phyloP scores from a whole-genome alignment of 1,139 yeast genomes.

The Sugiyamaella castrensis region DNA sequence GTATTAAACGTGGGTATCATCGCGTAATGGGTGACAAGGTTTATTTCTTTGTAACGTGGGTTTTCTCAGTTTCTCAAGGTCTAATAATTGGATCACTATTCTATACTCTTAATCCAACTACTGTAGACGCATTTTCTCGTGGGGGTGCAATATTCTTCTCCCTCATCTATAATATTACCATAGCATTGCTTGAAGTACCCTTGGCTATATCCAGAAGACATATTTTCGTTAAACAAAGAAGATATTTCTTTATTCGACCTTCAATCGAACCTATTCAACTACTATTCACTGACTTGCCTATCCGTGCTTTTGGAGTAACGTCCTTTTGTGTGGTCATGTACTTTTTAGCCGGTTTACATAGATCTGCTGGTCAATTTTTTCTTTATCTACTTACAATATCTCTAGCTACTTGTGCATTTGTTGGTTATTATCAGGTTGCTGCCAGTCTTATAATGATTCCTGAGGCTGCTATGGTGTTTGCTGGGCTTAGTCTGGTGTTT shows the following conservation, averaged over 20 bases:
- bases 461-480: constrained; percentile 59
- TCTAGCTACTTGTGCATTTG: constrained; percentile 49
- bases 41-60: constrained; percentile 46
- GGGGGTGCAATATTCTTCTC: constrained; percentile 57
- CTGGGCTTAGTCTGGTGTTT: constrained; percentile 53
- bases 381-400: constrained; percentile 52
- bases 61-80: constrained; percentile 51
- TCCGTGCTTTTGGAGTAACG: constrained; percentile 47
- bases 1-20: constrained; percentile 51
- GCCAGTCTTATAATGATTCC: constrained; percentile 56
- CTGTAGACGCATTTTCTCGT: constrained; percentile 53
- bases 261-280: constrained; percentile 64
- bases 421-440: constrained; percentile 57
- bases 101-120: constrained; percentile 46
- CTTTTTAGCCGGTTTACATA: constrained; percentile 56
- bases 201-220: constrained; percentile 54
- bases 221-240: constrained; percentile 57
- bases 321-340: constrained; percentile 50
- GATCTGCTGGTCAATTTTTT: constrained; percentile 61
- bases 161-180: constrained; percentile 52
- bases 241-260: constrained; percentile 59
- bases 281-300: constrained; percentile 56
- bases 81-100: constrained; percentile 54
- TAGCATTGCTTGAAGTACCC: constrained; percentile 57
- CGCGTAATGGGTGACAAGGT: constrained; percentile 54